These are phyloP conservation scores for Annulohypoxylon nitens DNA, from an alignment of 495 filamentous ascomycete genomes.

Conservation along the genomic window DNA sequence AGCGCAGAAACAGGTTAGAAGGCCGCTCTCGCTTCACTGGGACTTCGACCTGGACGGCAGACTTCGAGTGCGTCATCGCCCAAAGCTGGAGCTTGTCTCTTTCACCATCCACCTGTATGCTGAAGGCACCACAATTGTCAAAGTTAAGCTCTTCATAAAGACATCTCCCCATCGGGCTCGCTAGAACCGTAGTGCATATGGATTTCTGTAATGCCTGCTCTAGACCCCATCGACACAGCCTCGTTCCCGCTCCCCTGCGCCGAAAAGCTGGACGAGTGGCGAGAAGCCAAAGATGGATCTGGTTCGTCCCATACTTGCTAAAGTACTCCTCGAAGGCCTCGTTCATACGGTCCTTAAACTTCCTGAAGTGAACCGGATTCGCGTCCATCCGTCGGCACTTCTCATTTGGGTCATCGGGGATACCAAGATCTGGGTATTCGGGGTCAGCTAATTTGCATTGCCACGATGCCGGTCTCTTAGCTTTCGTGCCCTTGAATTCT, in stretches of 20 bases:
- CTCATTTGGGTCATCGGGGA: constrained; percentile 26
- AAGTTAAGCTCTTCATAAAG: constrained; percentile 53
- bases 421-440: constrained; percentile 35
- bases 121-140: constrained; percentile 36
- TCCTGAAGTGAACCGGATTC: constrained; percentile 51
- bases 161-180: constrained; percentile 56
- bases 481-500: constrained; percentile 24
- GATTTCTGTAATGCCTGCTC: constrained; percentile 38
- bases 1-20: background rate
- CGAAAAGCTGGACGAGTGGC: constrained; percentile 52
- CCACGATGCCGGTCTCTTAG: background rate
- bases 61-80: constrained; percentile 53
- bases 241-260: constrained; percentile 51
- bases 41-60: background rate
- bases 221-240: constrained; percentile 53
- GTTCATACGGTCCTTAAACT: constrained; percentile 48
- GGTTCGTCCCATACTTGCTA: constrained; percentile 45
- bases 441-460: constrained; percentile 31
- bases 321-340: constrained; percentile 49
- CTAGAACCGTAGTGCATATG: constrained; percentile 51
- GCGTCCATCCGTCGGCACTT: constrained; percentile 41
- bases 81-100: constrained; percentile 49
- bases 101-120: constrained; percentile 51
- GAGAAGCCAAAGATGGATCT: constrained; percentile 55
- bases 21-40: background rate